phyloP scores from a whole-genome alignment of 768 basidiomycete species.

The Trametes cinnabarina region DNA sequence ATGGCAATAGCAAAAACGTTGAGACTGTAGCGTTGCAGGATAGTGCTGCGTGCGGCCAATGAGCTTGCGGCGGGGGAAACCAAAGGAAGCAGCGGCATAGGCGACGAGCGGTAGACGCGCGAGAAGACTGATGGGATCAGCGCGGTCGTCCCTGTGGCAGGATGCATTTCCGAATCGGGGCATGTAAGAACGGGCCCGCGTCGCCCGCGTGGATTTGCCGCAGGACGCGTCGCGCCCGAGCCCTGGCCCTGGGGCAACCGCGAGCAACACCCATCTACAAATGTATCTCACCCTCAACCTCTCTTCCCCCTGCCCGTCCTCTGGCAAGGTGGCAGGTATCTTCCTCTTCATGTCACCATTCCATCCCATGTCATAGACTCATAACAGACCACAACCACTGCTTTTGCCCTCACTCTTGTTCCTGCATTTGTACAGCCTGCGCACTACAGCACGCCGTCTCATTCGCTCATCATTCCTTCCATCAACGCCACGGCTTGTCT shows the following conservation, averaged over 20 bases:
- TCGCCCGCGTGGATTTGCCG: conserved; percentile 5
- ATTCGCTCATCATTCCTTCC: conserved; percentile 11
- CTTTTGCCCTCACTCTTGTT: not conserved
- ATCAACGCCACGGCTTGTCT: conserved; percentile 7
- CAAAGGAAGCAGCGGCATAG: not conserved
- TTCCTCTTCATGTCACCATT: not conserved
- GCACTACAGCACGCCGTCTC: not conserved
- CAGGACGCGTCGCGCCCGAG: not conserved
- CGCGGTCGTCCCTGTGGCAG: conserved; percentile 6
- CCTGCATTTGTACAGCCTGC: conserved; percentile 2
- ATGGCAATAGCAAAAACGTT: not conserved
- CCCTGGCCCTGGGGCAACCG: not conserved
- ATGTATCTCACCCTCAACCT: not conserved
- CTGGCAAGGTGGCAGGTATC: not conserved
- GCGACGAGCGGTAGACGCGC: not conserved
- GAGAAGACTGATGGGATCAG: conserved; percentile 11
- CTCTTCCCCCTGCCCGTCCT: conserved; percentile 3
- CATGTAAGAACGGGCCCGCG: conserved; percentile 6
- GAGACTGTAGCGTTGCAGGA: too few relatives aligned
- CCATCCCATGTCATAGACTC: not conserved
- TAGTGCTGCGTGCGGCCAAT: conserved; percentile 3
- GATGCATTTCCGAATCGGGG: conserved; percentile 1
- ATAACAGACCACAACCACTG: too few relatives aligned
- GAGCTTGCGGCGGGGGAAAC: not conserved
- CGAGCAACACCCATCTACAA: not conserved